Evolutionary conservation across 768 basidiomycete species (phyloP).

Genomic region (Lactarius evosmus): DNA sequence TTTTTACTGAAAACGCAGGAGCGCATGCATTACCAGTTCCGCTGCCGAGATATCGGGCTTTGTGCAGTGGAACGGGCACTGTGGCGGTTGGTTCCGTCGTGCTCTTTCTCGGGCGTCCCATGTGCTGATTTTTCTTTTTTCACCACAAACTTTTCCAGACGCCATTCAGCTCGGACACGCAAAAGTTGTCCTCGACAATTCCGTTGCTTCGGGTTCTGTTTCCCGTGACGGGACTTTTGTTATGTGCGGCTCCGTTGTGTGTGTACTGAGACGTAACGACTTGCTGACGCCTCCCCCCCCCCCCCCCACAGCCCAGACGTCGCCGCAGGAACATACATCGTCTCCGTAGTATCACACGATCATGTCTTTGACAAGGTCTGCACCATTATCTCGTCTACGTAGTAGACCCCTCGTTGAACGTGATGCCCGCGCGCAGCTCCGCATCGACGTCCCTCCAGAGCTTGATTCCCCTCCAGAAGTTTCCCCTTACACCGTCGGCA

Average conservation of each 20-base stretch:
- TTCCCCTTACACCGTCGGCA: conserved; percentile 63
- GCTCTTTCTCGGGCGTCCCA: too few relatives aligned
- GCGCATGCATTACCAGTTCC: conserved; percentile 21
- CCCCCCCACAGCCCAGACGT: conserved; percentile 55
- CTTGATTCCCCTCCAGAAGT: conserved; percentile 48
- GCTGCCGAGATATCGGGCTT: conserved; percentile 60
- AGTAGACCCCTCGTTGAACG: not conserved
- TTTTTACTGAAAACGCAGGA: conserved; percentile 6
- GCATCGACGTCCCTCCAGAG: conserved; percentile 54
- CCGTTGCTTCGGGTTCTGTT: conserved; percentile 50
- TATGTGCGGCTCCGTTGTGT: conserved; percentile 48
- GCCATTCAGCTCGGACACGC: conserved; percentile 48
- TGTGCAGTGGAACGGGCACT: conserved; percentile 69
- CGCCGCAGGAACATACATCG: conserved; percentile 61
- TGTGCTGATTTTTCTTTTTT: conserved; percentile 19
- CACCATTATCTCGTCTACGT: conserved; percentile 1
- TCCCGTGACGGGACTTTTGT: conserved; percentile 57
- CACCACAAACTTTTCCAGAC: conserved; percentile 24
- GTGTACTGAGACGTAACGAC: not conserved
- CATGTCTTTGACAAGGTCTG: conserved; percentile 67
- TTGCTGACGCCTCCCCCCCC: conserved; percentile 15
- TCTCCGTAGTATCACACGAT: conserved; percentile 66
- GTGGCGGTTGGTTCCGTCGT: conserved; percentile 46
- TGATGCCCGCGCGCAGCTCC: conserved; percentile 45
- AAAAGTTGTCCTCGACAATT: conserved; percentile 60